phyloP scores from a whole-genome alignment of 208 protist species.

The Acanthamoeba triangularis region DNA sequence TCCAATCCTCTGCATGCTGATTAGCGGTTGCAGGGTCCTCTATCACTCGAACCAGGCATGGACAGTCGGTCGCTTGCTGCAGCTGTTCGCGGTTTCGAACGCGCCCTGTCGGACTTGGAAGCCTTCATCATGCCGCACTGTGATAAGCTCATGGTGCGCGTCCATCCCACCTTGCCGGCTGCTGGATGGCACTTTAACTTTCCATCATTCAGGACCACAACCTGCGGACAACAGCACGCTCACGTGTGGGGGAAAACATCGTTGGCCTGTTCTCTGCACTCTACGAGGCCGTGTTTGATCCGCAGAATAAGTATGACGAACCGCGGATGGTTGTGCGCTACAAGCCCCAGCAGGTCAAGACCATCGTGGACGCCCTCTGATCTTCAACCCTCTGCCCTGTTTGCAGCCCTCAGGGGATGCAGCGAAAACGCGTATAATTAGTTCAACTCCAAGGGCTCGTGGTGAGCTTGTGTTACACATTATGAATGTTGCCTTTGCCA shows the following conservation, averaged over 20 bases:
- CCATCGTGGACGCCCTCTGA: conserved; percentile 55
- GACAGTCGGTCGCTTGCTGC: conserved; percentile 72
- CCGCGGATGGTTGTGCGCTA: conserved; percentile 75
- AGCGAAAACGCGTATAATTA: not conserved
- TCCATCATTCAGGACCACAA: not conserved
- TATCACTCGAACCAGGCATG: conserved; percentile 77
- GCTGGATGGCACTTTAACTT: not conserved
- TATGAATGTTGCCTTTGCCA: too few relatives aligned
- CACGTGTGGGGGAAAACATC: conserved; percentile 72
- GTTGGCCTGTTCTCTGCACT: conserved; percentile 68
- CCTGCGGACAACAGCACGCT: conserved; percentile 20
- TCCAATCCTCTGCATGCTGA: not conserved
- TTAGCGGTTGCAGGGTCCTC: not conserved
- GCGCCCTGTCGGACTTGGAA: conserved; percentile 65
- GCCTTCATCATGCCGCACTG: conserved; percentile 75
- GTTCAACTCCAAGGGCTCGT: too few relatives aligned
- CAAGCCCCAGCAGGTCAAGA: conserved; percentile 83
- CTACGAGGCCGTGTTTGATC: conserved; percentile 69
- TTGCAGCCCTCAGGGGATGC: not conserved
- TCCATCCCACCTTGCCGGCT: not conserved
- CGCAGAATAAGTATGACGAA: conserved; percentile 82
- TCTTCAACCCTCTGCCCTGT: too few relatives aligned
- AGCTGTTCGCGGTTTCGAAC: conserved; percentile 77
- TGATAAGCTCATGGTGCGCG: conserved; percentile 70
- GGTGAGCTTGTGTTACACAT: too few relatives aligned